phyloP scores from a whole-genome alignment of 495 filamentous ascomycete genomes.

The Sporormia fimetaria region DNA sequence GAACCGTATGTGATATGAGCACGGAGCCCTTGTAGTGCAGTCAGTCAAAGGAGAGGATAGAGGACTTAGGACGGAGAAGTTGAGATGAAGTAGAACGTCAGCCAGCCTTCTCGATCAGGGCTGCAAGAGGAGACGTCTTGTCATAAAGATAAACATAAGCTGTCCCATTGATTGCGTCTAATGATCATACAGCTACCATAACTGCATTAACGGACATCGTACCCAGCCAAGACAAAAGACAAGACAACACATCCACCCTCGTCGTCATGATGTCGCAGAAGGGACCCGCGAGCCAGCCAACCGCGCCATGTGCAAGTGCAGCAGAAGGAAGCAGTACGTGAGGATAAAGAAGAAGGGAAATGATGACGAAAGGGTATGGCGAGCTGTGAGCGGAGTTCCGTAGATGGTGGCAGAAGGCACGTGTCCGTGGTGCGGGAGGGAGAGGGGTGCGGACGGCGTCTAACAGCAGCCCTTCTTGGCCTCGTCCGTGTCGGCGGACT shows the following conservation, averaged over 20 bases:
- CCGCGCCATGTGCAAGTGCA: neutral
- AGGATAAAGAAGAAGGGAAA: constrained; percentile 4
- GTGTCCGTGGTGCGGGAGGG: neutral
- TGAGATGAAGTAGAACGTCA: no score
- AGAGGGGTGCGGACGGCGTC: constrained; percentile 10
- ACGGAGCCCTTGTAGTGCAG: no score
- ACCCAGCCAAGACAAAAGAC: constrained; percentile 15
- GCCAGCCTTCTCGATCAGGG: no score
- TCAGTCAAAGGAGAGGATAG: no score
- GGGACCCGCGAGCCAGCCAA: constrained; percentile 7
- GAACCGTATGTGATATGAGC: no score
- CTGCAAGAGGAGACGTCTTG: no score
- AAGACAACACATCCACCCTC: constrained; percentile 1
- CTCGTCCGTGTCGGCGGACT: constrained; percentile 60
- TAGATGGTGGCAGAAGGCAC: no score
- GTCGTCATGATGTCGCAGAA: no score
- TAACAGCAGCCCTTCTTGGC: constrained; percentile 86
- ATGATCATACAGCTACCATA: constrained; percentile 19
- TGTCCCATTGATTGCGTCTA: constrained; percentile 16
- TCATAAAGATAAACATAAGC: neutral
- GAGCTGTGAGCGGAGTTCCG: no score
- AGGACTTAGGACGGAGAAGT: no score
- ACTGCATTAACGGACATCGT: constrained; percentile 12
- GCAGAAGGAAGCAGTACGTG: constrained; percentile 12
- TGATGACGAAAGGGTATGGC: constrained; percentile 2